A percentile compares a stretch with the other conserved stretches of the same genome.
Evolutionary conservation across 805 yeast species (phyloP).

Genomic region (Spencermartinsiella europaea): DNA sequence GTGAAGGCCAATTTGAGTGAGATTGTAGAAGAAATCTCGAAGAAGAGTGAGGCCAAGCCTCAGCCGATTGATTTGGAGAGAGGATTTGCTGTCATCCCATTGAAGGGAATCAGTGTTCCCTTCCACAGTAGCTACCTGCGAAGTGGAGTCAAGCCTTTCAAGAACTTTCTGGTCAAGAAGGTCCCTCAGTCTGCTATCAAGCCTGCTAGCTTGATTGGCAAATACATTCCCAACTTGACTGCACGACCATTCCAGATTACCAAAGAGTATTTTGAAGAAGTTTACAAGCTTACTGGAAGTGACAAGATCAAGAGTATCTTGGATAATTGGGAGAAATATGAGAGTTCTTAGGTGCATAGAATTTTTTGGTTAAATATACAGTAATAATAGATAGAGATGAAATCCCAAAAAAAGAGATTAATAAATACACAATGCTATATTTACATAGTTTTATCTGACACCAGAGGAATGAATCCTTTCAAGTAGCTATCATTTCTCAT

Average conservation of each 20-base stretch:
- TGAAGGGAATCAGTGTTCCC: constrained; percentile 98
- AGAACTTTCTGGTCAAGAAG: constrained; percentile 94
- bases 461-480: too few relatives aligned
- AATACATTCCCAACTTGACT: constrained; percentile 97
- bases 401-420: too few relatives aligned
- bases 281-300: constrained; percentile 83
- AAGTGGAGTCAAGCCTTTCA: constrained; percentile 98
- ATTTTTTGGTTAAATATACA: too few relatives aligned
- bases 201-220: constrained; percentile 87
- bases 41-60: constrained; percentile 77
- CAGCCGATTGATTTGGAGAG: constrained; percentile 97
- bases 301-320: constrained; percentile 84
- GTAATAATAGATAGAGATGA: too few relatives aligned
- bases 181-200: constrained; percentile 91
- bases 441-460: too few relatives aligned
- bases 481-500: neutral
- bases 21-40: constrained; percentile 80
- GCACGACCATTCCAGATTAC: constrained; percentile 96
- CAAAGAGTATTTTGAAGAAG: constrained; percentile 96
- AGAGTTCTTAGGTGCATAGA: constrained; percentile 23
- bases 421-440: too few relatives aligned
- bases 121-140: constrained; percentile 98
- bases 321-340: constrained; percentile 93
- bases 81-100: constrained; percentile 97
- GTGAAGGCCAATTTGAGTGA: constrained; percentile 84